Base-by-base conservation (phyloP, 2,329 filamentous ascomycete genomes). In the Colletotrichum liaoningense region DNA sequence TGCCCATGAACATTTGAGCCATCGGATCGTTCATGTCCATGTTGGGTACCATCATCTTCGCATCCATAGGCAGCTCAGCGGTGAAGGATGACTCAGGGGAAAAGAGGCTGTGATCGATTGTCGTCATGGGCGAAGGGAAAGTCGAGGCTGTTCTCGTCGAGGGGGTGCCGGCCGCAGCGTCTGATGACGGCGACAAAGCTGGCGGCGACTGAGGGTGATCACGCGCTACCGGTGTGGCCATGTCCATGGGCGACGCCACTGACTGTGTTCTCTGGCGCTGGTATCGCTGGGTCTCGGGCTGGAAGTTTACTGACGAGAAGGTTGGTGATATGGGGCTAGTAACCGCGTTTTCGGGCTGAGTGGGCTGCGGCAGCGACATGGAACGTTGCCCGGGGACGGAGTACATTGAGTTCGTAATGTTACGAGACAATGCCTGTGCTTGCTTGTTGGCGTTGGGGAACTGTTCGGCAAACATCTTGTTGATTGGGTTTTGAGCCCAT, bases 401-500 rank as follows among this genome's bases (percentile, higher is more conserved):
- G 28, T 74, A 75, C 42, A 70, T 67, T 5, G 71, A 74, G 42
- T 73, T 75, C 3, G 75, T 74, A 7, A 76, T 52, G n/a, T 70
- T 74, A 9, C 59, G 75, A 19, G 74, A 74, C 24, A 76, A 55
- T 16, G 71, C 74, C 49, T 82, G 80, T 19, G 79, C 80, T 63
- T 79, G 79, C 24, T 78, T 76, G 30, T 78, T 74, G 9, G 81
- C 81, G 57, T 80, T 80, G 1, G 86, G 86, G 46, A 89, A 89
- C 2, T 83, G 82, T 58, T 86, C 80, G 30, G 82, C 86, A 59
- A 89, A 89, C 6, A 83, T 78, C 52, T 81, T 81, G 74, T 88
- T 86, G 63, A 89, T 81, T 59, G 86, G 84, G 52, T 86, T 85
- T 63, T 86, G 83, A 16, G 83, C 82, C 79, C 83, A 85, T 26